phyloP scores from a whole-genome alignment of 495 filamentous ascomycete species.

The Sordaria brevicollis region DNA sequence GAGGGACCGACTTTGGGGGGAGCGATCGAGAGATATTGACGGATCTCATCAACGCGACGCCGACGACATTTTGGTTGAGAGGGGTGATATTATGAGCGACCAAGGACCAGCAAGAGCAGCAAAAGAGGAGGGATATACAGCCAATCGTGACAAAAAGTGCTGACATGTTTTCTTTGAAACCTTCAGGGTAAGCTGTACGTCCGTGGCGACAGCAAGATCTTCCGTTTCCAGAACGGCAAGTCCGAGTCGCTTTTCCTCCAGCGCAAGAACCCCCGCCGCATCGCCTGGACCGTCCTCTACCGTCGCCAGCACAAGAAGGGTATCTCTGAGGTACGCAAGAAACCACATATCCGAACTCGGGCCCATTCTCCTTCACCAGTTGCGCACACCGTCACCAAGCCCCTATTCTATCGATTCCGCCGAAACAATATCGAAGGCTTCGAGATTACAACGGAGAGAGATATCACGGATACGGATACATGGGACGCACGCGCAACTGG shows the following conservation, averaged over 20 bases:
- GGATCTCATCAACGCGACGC: background rate
- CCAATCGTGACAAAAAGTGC: constrained; percentile 2
- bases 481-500: background rate
- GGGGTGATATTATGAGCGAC: background rate
- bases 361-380: background rate
- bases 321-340: constrained; percentile 89
- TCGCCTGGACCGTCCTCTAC: constrained; percentile 97
- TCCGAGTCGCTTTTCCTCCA: constrained; percentile 99
- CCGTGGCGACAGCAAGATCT: constrained; percentile 99
- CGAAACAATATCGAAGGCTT: background rate
- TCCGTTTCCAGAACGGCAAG: constrained; percentile 99
- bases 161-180: constrained; percentile 15
- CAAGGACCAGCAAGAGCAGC: background rate
- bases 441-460: background rate
- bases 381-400: constrained; percentile 6
- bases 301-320: constrained; percentile 99
- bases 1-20: background rate
- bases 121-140: background rate
- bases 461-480: background rate
- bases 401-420: background rate
- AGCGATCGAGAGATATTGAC: background rate
- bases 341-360: constrained; percentile 2
- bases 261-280: constrained; percentile 99
- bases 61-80: background rate
- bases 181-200: constrained; percentile 93